Percentiles rank a stretch among this genome's conserved stretches.
Evolutionary conservation across 106 monocot species (phyloP).

Genomic region (Dendrobium nobile): DNA sequence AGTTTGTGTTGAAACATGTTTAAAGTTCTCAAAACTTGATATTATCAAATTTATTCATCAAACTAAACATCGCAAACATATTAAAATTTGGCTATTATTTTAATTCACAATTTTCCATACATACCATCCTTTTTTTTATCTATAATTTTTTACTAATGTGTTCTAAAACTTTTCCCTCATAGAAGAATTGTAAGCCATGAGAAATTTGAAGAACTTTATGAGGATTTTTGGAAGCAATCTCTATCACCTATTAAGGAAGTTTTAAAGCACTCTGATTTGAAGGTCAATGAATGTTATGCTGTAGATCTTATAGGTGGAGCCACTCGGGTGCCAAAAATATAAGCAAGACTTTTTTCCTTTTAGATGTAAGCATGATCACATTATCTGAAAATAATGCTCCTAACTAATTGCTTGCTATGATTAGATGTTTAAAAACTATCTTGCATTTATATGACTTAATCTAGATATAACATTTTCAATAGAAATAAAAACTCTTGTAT

Average conservation of each 20-base stretch:
- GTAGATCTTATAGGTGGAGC: conserved; percentile 98
- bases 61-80: neutral
- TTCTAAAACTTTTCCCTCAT: conserved; percentile 8
- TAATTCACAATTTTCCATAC: neutral
- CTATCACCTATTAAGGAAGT: conserved; percentile 81
- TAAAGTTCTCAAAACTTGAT: too few relatives aligned
- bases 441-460: neutral
- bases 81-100: neutral
- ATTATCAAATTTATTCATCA: too few relatives aligned
- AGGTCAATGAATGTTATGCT: conserved; percentile 73
- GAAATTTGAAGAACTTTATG: conserved; percentile 99
- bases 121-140: neutral
- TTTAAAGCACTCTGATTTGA: conserved; percentile 58
- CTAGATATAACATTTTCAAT: neutral
- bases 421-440: neutral
- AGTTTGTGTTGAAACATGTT: too few relatives aligned
- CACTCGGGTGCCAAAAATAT: conserved; percentile 93
- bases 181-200: conserved; percentile 92
- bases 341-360: conserved; percentile 31
- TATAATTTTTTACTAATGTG: neutral
- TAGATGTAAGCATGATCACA: neutral
- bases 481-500: neutral
- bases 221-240: conserved; percentile 73
- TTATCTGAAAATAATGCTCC: neutral
- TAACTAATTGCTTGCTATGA: neutral